These are phyloP conservation scores for Kuraishia hungarica DNA, from an alignment of 805 yeast species.

Conservation along the genomic window DNA sequence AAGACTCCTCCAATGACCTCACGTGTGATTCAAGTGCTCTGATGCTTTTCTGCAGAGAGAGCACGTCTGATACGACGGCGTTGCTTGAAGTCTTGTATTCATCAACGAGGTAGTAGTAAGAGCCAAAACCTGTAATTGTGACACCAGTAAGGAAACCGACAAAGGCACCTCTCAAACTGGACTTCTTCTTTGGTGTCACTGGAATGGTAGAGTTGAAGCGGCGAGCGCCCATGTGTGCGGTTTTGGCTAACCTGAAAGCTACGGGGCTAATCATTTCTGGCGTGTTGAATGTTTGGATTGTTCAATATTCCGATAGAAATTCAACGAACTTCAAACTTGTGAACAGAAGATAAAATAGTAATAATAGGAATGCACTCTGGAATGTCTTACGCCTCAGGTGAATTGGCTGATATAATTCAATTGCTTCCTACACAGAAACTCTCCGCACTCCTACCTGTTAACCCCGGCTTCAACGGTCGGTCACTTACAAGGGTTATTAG, in stretches of 20 bases:
- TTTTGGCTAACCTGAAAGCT: background rate
- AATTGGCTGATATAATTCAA: background rate
- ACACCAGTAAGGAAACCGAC: constrained; percentile 78
- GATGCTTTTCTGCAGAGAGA: constrained; percentile 61
- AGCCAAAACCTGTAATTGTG: constrained; percentile 61
- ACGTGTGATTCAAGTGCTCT: constrained; percentile 63
- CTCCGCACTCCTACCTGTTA: background rate
- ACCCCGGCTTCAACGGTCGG: background rate
- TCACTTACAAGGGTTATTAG: background rate
- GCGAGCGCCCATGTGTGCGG: background rate
- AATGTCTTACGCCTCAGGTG: too few species aligned
- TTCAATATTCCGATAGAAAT: too few species aligned
- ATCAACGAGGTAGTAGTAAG: constrained; percentile 72
- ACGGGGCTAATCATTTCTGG: background rate
- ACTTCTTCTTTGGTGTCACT: constrained; percentile 11
- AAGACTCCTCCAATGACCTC: constrained; percentile 42
- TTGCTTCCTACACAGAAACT: background rate
- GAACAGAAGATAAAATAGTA: too few species aligned
- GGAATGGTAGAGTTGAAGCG: background rate
- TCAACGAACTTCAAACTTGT: too few species aligned
- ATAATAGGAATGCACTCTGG: too few species aligned
- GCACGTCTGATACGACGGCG: constrained; percentile 67
- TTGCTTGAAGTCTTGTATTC: constrained; percentile 68
- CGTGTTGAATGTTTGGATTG: background rate
- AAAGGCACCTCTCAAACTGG: constrained; percentile 34